Conservation (phyloP, 345 rosid genomes). For the Acer saccharum region DNA sequence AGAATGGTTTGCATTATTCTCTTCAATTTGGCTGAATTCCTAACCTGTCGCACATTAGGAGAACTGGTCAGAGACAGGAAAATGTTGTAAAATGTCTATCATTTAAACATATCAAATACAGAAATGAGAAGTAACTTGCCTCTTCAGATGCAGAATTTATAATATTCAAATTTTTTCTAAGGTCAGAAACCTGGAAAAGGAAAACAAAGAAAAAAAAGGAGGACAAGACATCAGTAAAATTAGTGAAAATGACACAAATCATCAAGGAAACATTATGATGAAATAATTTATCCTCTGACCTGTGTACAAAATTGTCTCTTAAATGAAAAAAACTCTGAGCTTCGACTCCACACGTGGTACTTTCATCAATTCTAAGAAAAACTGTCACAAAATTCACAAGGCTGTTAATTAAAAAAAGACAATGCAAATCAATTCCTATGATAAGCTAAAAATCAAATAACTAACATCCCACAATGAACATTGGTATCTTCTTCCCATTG, state of each 20-base stretch:
- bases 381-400: slow-evolving; percentile 44
- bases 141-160: slow-evolving; percentile 70
- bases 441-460: not conserved
- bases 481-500: not conserved
- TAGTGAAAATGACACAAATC: slow-evolving; percentile 23
- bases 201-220: slow-evolving; percentile 12
- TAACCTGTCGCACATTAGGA: slow-evolving; percentile 49
- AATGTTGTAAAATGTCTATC: slow-evolving; percentile 14
- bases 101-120: slow-evolving; percentile 15
- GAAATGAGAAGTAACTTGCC: slow-evolving; percentile 45
- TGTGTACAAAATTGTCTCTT: slow-evolving; percentile 71
- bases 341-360: slow-evolving; percentile 83
- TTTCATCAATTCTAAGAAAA: slow-evolving; percentile 78
- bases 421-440: not conserved
- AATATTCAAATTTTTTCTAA: slow-evolving; percentile 56
- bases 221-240: slow-evolving; percentile 6
- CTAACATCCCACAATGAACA: not conserved
- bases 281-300: slow-evolving; percentile 41
- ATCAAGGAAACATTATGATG: slow-evolving; percentile 17
- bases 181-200: slow-evolving; percentile 73
- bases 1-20: slow-evolving; percentile 88
- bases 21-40: slow-evolving; percentile 67
- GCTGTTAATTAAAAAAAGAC: slow-evolving; percentile 16
- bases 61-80: slow-evolving; percentile 20
- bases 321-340: slow-evolving; percentile 77